Percentiles rank a stretch among this genome's conserved stretches.
phyloP scores from a whole-genome alignment of 176 grass and related monocot genomes.

The Dactylis glomerata region DNA sequence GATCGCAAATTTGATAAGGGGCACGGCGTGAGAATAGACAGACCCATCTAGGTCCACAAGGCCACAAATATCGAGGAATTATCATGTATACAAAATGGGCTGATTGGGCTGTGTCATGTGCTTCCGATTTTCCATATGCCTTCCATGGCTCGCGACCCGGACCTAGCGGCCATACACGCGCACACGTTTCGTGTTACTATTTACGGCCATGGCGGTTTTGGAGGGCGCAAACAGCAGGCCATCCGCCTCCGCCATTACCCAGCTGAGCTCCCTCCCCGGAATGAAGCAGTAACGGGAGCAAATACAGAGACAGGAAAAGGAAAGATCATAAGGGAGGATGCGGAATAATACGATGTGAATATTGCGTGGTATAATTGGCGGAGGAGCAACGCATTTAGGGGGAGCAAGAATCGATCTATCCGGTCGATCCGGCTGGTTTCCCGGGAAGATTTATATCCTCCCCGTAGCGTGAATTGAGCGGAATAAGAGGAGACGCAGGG shows the following conservation, averaged over 20 bases:
- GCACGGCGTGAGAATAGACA: no score
- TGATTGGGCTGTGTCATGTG: background rate
- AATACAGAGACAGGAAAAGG: background rate
- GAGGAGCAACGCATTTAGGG: background rate
- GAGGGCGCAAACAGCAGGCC: slow-evolving; percentile 18
- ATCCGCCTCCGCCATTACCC: slow-evolving; percentile 15
- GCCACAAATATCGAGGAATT: no score
- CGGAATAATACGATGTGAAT: background rate
- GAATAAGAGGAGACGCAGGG: background rate
- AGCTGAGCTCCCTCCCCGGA: slow-evolving; percentile 19
- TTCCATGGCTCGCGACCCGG: background rate
- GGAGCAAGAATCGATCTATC: background rate
- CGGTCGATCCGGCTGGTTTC: background rate
- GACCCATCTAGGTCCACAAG: no score
- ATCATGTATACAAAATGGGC: background rate
- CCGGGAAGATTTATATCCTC: background rate
- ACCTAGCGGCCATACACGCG: background rate
- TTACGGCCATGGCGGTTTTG: slow-evolving; percentile 35
- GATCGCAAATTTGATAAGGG: no score
- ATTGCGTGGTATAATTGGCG: background rate
- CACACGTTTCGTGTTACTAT: slow-evolving; percentile 18
- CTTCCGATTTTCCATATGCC: background rate
- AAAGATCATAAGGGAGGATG: background rate
- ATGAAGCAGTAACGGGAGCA: slow-evolving; percentile 17
- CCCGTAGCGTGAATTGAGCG: background rate